Evolutionary conservation across 306 rosid species (phyloP), one percentile per base, ranked within the genome.

Genomic region (Rosa multiflora): DNA sequence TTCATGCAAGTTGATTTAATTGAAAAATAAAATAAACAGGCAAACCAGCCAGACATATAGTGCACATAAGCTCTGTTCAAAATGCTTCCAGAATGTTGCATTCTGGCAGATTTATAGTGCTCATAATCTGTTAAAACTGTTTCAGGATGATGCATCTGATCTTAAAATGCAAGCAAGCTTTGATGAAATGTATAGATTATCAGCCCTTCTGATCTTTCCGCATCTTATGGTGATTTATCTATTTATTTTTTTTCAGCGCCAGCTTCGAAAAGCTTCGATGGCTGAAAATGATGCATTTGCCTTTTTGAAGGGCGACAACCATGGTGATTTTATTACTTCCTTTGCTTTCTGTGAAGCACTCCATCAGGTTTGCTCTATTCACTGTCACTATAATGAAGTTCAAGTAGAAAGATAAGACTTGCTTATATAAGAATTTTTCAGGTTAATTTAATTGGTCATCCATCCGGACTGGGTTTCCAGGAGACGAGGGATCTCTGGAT

Each of bases 211-310:
- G 58, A 67, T 71, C 32, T 74, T 47, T 70, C 47, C 69, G 15
- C 11, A 8, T 72, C 78, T 67, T 43, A 79, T 62, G 58, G 70
- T 51, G 43, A 23, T 40, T 12, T 3, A 46, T 79, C 43, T 47
- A 21, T 63, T 80, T 39, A 29, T 39, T 67, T 64, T 69, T 69
- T 85, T 84, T 59, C 87, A 90, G 99, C 80, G 76, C 79, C 94
- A 90, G 75, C 88, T 95, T 23, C 90, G 91, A 59, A 90, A 92
- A 87, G 91, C 88, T 55, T 93, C 91, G 35, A 59, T 93, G 85
- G 87, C 99, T 15, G 99, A 90, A 83, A 84, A 77, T 29, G 94
- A 89, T 82, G 93, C 97, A 72, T 89, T 93, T 70, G 88, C 98
- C 70, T 89, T 93, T 86, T 82, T 95, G 76, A 90, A 90, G 90